Percentiles rank a stretch among this genome's conserved stretches.
Conservation (phyloP, 371 early-diverging fungal species). For the Smittium mucronatum region DNA sequence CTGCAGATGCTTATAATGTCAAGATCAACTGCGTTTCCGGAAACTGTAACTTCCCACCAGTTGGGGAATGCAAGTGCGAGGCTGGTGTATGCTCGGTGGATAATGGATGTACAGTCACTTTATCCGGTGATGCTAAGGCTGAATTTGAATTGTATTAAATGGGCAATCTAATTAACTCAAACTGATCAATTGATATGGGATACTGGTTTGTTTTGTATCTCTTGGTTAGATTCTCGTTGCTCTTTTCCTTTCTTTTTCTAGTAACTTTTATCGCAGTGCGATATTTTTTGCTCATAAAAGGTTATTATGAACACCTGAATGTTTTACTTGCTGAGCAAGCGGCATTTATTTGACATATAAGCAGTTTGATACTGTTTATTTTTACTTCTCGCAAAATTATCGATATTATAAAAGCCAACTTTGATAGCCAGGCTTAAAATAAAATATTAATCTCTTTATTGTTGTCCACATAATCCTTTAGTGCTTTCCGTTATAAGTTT, state of each 20-base stretch:
- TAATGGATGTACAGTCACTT: conserved; percentile 32
- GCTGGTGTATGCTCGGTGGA: conserved; percentile 25
- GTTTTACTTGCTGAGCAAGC: background rate
- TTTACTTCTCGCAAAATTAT: background rate
- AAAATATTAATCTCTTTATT: too few relatives aligned
- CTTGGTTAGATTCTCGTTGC: too few relatives aligned
- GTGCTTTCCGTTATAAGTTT: background rate
- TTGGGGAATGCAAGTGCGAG: conserved; percentile 32
- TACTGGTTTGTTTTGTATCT: background rate
- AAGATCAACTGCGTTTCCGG: conserved; percentile 23
- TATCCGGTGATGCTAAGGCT: conserved; percentile 19
- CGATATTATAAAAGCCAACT: background rate
- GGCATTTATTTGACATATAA: background rate
- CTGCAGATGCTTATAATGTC: conserved; percentile 22
- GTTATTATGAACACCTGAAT: too few relatives aligned
- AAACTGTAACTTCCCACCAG: conserved; percentile 28
- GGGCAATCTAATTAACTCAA: background rate
- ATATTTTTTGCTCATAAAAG: too few relatives aligned
- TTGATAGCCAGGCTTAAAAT: too few relatives aligned
- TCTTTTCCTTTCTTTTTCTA: too few relatives aligned
- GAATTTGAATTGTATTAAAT: conserved; percentile 25
- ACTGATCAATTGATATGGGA: background rate
- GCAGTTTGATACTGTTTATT: background rate
- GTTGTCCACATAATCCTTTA: background rate
- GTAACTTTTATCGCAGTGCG: too few relatives aligned